phyloP scores from a whole-genome alignment of 2,329 filamentous ascomycete species.

The Monosporascus sp. region DNA sequence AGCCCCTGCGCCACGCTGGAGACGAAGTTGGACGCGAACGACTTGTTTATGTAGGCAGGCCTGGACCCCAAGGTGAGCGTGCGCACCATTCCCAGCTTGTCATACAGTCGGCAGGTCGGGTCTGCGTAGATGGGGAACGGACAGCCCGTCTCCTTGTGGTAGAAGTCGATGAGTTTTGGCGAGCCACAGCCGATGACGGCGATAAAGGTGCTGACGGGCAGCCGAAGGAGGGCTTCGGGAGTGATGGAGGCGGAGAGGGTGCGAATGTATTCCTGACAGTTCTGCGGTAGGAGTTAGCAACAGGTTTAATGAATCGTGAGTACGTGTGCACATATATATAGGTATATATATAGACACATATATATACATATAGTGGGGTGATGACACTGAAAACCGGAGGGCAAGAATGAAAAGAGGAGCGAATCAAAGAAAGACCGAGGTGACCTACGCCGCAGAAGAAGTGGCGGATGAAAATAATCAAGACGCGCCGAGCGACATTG shows the following conservation, averaged over 20 bases:
- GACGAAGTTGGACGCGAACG: constrained; percentile 44
- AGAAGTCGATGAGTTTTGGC: constrained; percentile 62
- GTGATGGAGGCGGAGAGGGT: constrained; percentile 55
- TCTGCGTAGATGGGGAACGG: constrained; percentile 75
- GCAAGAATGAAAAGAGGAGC: not conserved
- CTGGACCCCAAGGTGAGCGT: constrained; percentile 54
- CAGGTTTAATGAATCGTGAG: constrained; percentile 7
- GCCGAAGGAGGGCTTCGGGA: constrained; percentile 41
- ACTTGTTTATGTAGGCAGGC: constrained; percentile 59
- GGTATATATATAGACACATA: not conserved
- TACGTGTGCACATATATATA: not conserved
- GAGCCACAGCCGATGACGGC: constrained; percentile 69
- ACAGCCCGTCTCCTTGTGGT: constrained; percentile 57
- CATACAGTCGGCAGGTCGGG: constrained; percentile 61
- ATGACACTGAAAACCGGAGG: not conserved
- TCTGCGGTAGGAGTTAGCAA: constrained; percentile 36
- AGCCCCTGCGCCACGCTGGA: constrained; percentile 56
- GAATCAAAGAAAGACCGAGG: not conserved
- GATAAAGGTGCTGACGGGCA: constrained; percentile 56
- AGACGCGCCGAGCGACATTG: constrained; percentile 50
- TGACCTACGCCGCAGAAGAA: constrained; percentile 72
- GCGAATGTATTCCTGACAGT: constrained; percentile 71
- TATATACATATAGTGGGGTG: not conserved
- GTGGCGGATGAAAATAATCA: constrained; percentile 71
- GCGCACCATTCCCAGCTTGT: constrained; percentile 61